Evolutionary conservation across 805 yeast genomes (phyloP).

Genomic region (Nakazawaea siamensis): DNA sequence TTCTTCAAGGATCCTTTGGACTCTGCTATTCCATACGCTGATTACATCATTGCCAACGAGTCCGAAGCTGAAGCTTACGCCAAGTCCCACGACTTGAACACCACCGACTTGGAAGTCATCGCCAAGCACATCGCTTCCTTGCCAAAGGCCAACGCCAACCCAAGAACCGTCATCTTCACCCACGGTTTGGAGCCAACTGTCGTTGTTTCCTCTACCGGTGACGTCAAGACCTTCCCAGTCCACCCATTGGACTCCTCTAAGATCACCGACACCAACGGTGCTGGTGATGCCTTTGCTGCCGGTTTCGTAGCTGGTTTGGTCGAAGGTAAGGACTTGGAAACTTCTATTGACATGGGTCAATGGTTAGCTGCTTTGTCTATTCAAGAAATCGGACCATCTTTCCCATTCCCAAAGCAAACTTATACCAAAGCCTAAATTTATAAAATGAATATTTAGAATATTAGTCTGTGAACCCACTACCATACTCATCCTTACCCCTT

Average conservation of each 20-base stretch:
- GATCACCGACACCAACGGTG: slow-evolving; percentile 94
- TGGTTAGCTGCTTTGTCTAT: slow-evolving; percentile 92
- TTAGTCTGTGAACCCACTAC: slow-evolving; percentile 12
- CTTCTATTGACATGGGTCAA: slow-evolving; percentile 77
- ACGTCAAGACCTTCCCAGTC: slow-evolving; percentile 48
- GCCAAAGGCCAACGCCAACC: slow-evolving; percentile 66
- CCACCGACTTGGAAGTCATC: slow-evolving; percentile 60
- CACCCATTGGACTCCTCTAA: slow-evolving; percentile 57
- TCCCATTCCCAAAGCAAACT: slow-evolving; percentile 69
- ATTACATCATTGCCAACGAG: slow-evolving; percentile 90
- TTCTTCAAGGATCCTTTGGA: slow-evolving; percentile 91
- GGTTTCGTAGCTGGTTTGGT: slow-evolving; percentile 90
- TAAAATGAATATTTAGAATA: neutral
- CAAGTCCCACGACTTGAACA: slow-evolving; percentile 62
- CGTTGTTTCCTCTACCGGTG: slow-evolving; percentile 41
- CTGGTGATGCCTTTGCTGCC: slow-evolving; percentile 97
- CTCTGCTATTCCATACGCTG: slow-evolving; percentile 75
- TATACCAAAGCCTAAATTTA: slow-evolving; percentile 21
- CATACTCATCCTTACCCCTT: slow-evolving; percentile 11
- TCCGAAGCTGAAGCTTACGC: slow-evolving; percentile 95
- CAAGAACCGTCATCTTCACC: slow-evolving; percentile 88
- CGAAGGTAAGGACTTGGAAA: slow-evolving; percentile 52
- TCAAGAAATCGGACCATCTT: slow-evolving; percentile 92
- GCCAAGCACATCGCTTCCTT: slow-evolving; percentile 77
- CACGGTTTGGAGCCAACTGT: slow-evolving; percentile 93